Base-by-base conservation (phyloP, 345 rosid genomes). In the Microthlaspi erraticum region DNA sequence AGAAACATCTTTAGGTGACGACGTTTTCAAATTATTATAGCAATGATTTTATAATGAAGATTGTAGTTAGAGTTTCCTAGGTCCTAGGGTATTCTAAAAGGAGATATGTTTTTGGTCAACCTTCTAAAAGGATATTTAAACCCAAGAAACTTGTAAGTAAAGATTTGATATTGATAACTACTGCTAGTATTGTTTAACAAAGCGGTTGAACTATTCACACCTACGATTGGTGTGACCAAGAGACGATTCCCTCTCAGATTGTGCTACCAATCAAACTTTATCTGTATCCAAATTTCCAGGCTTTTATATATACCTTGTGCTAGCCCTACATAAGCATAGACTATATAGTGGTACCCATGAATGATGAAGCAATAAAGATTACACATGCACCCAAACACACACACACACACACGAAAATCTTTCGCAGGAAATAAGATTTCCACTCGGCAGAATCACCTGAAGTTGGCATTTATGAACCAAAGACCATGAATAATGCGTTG, bases 341-440 rank as follows among this genome's bases (percentile, higher is more conserved):
- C 18, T 33, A 59, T 19, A 16, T 12, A 17, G 64, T 58, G 46
- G 64, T 38, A 12, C 34, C 46, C 64, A 52, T 26, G 2, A 52
- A 41, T 39, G 64, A 59, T 39, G 13, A 18, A 20, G 29, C 16
- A 16, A 20, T 60, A 34, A 17, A 33, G 42, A 17, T 55, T 41
- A 26, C 49, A 60, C 49, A 41, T 43, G 51, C 23, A 16, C 66
- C 26, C 38, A 37, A 58, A 60, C 26, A 1, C 63, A 4, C 16
- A 41, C 33, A 58, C 63, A 13, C 63, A 38, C 58, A 38, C 29
- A 26, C 29, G n/a, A n/a, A n/a, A n/a, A n/a, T n/a, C n/a, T n/a
- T n/a, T n/a, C n/a, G n/a, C n/a, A n/a, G n/a, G n/a, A n/a, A n/a
- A n/a, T n/a, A n/a, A n/a, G n/a, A n/a, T n/a, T n/a, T n/a, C n/a